Evolutionary conservation across 169 alveolate species (phyloP).

Genomic region (Toxoplasma gondii): DNA sequence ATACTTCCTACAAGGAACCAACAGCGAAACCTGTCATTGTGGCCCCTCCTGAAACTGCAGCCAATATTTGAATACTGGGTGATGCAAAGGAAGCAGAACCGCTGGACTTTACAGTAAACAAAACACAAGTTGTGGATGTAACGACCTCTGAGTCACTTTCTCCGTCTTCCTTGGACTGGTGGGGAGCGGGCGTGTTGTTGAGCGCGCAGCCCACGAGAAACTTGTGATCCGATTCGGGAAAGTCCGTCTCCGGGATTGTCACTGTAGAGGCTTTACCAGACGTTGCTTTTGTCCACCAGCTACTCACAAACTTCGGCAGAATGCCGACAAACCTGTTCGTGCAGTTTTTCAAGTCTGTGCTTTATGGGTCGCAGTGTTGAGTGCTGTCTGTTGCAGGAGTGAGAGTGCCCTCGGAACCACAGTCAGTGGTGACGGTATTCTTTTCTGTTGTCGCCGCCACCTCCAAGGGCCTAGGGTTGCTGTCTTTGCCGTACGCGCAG

Average conservation of each 20-base stretch:
- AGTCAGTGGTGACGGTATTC: neutral
- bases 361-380: neutral
- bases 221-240: neutral
- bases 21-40: neutral
- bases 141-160: neutral
- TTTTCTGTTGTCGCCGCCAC: neutral
- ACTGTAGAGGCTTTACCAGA: neutral
- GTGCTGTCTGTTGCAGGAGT: neutral
- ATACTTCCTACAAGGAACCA: too few species aligned
- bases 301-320: neutral
- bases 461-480: neutral
- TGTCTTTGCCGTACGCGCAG: conserved; percentile 3
- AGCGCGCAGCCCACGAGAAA: neutral
- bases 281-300: neutral
- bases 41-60: neutral
- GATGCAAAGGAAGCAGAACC: neutral
- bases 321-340: neutral
- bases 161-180: neutral
- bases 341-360: neutral
- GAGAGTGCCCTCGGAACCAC: neutral
- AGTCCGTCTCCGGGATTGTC: neutral
- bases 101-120: neutral
- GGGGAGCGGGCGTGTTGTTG: neutral
- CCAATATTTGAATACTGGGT: neutral
- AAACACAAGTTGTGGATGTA: neutral